Evolutionary conservation across 768 basidiomycete genomes (phyloP), one percentile per base, ranked within the genome.

Genomic region (Boletus insuetus): DNA sequence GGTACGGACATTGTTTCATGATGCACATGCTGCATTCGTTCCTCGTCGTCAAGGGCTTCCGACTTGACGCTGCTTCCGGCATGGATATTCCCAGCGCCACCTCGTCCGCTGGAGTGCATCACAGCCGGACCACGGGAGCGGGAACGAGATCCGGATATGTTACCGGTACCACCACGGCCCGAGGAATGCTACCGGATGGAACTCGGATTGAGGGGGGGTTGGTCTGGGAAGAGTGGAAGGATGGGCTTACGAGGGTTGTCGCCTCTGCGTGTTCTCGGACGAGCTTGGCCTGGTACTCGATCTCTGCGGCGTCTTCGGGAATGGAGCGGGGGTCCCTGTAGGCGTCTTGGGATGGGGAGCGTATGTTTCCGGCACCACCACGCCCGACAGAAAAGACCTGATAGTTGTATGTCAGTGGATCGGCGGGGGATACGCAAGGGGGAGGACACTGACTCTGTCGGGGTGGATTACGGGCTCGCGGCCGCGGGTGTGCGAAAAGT

Each of bases 361-460:
- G 84, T 48, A 94, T 84, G 77, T 95, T 95, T 10, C 92, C 93
- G 9, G 81, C 81, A 16, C 93, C 93, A 26, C 93, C 92, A 48
- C 91, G 83, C 12, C 93, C 93, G 41, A 80, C 79, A 19, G 82
- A 84, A 58, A 73, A 75, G 58, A 60, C n/a, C 61, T 59, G 35
- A 22, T 29, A 14, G 44, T 6, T 7, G 39, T 3, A 3, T 13
- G 37, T 57, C 29, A 54, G 37, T 16, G 26, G 35, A 20, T 46
- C 17, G 40, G 51, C 8, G 10, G 10, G 38, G 38, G 17, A 39
- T 3, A 13, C 17, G 42, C 22, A 7, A 19, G 19, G 13, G 17
- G 17, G 11, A 8, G 9, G 17, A 41, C 14, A 61, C 73, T 6
- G 57, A 80, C 83, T 38, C 65, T 68, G 40, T 71, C 67, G 3